Evolutionary conservation across 2,329 filamentous ascomycete genomes (phyloP).

Genomic region (Botryotinia narcissicola): DNA sequence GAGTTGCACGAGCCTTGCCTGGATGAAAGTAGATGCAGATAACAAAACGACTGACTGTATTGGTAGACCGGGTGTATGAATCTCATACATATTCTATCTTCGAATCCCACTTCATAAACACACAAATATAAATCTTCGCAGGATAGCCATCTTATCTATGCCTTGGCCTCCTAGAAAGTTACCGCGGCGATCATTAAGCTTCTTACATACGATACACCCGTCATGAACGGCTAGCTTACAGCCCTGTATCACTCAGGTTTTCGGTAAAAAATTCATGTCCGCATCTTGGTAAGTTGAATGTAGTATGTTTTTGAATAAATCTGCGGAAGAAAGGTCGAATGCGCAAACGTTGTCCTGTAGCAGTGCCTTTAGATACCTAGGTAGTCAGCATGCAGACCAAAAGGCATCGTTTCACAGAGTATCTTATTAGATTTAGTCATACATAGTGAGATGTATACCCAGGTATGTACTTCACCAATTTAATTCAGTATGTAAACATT

Average conservation of each 20-base stretch:
- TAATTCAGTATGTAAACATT: neutral
- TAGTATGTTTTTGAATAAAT: neutral
- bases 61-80: neutral
- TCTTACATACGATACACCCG: neutral
- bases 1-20: neutral
- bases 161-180: neutral
- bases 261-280: neutral
- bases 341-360: neutral
- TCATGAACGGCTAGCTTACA: neutral
- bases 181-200: neutral
- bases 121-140: neutral
- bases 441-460: neutral
- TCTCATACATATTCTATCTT: neutral
- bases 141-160: neutral
- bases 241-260: neutral
- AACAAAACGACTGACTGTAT: neutral
- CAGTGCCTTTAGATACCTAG: neutral
- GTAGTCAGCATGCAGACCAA: neutral
- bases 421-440: neutral
- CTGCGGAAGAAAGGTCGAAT: fast-evolving
- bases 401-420: neutral
- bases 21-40: neutral
- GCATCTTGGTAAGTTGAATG: neutral
- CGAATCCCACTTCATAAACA: neutral
- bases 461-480: neutral